A percentile compares a stretch with the other conserved stretches of the same genome.
These are phyloP conservation scores for Pichia sp. DNA, from an alignment of 1,139 yeast species.

Conservation along the genomic window DNA sequence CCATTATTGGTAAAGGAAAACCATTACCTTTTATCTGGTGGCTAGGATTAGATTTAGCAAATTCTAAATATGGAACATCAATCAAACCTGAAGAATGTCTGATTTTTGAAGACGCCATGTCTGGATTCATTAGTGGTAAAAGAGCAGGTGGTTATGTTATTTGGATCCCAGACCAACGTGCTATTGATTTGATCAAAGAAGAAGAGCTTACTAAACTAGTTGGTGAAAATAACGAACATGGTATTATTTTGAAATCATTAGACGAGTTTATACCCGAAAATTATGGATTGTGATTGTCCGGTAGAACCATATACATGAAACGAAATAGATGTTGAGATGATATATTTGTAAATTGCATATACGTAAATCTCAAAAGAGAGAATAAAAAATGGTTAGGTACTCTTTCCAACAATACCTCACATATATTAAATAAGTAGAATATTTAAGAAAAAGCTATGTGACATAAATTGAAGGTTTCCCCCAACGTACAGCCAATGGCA, in stretches of 20 bases:
- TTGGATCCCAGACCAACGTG: slow-evolving; percentile 81
- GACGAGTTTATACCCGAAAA: slow-evolving; percentile 44
- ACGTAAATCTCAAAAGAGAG: too few species aligned
- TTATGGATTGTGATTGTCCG: slow-evolving; percentile 29
- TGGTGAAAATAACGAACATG: slow-evolving; percentile 34
- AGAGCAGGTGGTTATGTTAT: slow-evolving; percentile 81
- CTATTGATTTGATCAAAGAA: slow-evolving; percentile 31
- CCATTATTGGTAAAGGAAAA: slow-evolving; percentile 80
- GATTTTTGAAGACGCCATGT: slow-evolving; percentile 90
- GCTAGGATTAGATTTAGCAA: slow-evolving; percentile 47
- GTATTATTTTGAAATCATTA: slow-evolving; percentile 48
- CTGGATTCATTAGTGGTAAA: slow-evolving; percentile 77
- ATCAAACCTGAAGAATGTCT: slow-evolving; percentile 71
- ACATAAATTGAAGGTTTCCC: too few species aligned
- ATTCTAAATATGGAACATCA: slow-evolving; percentile 25
- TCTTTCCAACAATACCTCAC: too few species aligned
- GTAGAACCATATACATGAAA: not conserved
- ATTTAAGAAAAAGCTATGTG: too few species aligned
- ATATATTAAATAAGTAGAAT: too few species aligned
- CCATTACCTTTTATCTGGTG: slow-evolving; percentile 93
- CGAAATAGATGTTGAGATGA: too few species aligned
- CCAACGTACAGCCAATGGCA: too few species aligned
- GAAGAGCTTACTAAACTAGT: slow-evolving; percentile 35
- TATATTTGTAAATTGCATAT: too few species aligned
- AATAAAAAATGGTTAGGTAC: too few species aligned